A percentile compares a stretch with the other conserved stretches of the same genome.
phyloP scores from a whole-genome alignment of 2,329 filamentous ascomycete genomes.

The Fusarium hostae region DNA sequence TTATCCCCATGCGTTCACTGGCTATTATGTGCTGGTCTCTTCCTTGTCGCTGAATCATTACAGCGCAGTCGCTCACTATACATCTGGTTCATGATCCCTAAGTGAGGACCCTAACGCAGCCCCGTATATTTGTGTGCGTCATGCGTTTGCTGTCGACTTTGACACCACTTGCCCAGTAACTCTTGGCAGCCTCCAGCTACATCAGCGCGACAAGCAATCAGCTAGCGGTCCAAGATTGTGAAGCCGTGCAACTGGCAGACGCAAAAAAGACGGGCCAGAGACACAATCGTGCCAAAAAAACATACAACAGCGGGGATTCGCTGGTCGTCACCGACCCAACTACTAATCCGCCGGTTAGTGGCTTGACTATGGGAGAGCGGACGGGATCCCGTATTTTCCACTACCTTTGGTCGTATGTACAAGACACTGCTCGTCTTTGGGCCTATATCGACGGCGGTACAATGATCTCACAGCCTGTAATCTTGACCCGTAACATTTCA shows the following conservation, averaged over 20 bases:
- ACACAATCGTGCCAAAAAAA: neutral
- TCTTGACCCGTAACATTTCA: too few species aligned
- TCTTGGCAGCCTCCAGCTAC: neutral
- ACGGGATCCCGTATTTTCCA: slow-evolving; percentile 16
- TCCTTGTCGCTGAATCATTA: accelerated
- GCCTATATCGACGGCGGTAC: accelerated
- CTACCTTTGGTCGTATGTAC: slow-evolving; percentile 7
- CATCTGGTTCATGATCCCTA: too few species aligned
- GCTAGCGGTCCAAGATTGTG: neutral
- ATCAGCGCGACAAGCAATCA: too few species aligned
- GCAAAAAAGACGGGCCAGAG: neutral
- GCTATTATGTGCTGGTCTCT: too few species aligned
- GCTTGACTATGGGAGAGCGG: slow-evolving; percentile 15
- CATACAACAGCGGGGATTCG: slow-evolving; percentile 15
- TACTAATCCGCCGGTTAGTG: slow-evolving; percentile 5
- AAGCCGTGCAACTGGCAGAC: neutral
- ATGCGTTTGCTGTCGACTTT: too few species aligned
- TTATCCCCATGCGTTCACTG: neutral
- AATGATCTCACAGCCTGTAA: accelerated
- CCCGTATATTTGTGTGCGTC: neutral
- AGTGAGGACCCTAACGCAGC: too few species aligned
- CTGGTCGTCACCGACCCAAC: slow-evolving; percentile 15
- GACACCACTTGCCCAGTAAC: neutral
- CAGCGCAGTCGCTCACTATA: neutral
- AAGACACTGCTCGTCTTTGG: accelerated